These are phyloP conservation scores for Mortierella sp. DNA, from an alignment of 371 early-diverging fungal genomes.

Conservation along the genomic window DNA sequence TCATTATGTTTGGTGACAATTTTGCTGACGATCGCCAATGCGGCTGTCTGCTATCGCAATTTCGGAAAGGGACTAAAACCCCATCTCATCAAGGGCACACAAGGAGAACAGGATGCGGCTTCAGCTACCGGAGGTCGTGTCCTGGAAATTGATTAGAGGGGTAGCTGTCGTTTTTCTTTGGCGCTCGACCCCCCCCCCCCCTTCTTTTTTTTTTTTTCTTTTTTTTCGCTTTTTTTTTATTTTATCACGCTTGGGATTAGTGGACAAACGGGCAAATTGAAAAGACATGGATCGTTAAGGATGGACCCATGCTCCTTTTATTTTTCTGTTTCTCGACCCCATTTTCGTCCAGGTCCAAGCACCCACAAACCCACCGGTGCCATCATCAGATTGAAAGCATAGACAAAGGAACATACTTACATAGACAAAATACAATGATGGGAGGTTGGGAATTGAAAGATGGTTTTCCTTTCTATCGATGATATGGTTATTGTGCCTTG, in stretches of 20 bases:
- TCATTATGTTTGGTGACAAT: constrained; percentile 75
- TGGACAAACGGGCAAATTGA: neutral
- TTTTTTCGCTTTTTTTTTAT: neutral
- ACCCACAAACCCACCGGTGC: neutral
- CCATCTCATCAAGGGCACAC: constrained; percentile 30
- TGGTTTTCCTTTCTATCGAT: neutral
- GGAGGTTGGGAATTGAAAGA: neutral
- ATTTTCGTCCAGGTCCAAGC: too few relatives aligned
- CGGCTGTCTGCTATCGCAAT: constrained; percentile 79
- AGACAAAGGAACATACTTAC: neutral
- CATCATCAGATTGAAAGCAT: neutral
- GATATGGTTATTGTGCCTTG: too few relatives aligned
- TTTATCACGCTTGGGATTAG: neutral
- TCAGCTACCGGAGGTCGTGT: constrained; percentile 31
- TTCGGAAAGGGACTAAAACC: constrained; percentile 87
- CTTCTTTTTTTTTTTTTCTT: neutral
- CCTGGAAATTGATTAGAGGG: constrained; percentile 42
- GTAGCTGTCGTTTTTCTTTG: neutral
- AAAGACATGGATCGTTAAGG: too few relatives aligned
- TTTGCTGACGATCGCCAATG: constrained; percentile 78
- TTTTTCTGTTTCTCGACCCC: neutral
- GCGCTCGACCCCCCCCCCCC: neutral
- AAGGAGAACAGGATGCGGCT: constrained; percentile 21
- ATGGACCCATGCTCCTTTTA: neutral
- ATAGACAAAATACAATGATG: neutral